These are phyloP conservation scores for Stellera chamaejasme DNA, from an alignment of 345 rosid genomes.

Conservation along the genomic window DNA sequence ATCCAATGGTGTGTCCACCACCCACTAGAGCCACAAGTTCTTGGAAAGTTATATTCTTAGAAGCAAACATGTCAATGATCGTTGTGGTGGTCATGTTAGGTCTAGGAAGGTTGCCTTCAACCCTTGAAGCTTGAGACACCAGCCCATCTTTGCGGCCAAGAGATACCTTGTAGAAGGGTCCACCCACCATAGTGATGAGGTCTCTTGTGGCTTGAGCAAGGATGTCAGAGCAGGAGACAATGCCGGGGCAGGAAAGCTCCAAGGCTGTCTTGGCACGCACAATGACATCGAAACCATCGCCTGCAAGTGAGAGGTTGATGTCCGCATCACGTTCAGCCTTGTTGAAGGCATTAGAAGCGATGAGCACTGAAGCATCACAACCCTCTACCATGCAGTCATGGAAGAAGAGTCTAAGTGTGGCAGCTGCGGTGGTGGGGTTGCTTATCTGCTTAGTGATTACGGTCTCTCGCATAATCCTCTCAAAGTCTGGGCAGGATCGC, in stretches of 20 bases:
- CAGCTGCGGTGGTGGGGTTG: conserved; percentile 84
- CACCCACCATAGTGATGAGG: conserved; percentile 48
- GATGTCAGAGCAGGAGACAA: conserved; percentile 72
- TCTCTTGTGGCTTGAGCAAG: conserved; percentile 62
- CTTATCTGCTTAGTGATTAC: conserved; percentile 69
- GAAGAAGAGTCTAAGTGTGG: conserved; percentile 61
- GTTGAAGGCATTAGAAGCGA: conserved; percentile 46
- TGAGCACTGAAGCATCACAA: conserved; percentile 65
- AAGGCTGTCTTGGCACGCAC: conserved; percentile 62
- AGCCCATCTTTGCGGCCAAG: conserved; percentile 59
- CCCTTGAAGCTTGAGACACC: conserved; percentile 31
- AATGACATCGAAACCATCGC: conserved; percentile 64
- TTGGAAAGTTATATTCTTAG: conserved; percentile 47
- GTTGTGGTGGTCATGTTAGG: conserved; percentile 41
- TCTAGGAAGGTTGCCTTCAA: conserved; percentile 43
- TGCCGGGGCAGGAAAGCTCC: conserved; percentile 64
- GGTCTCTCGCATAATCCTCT: conserved; percentile 50
- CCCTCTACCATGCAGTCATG: conserved; percentile 82
- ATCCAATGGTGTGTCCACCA: conserved; percentile 68
- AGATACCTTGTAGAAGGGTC: conserved; percentile 49
- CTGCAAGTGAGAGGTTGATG: conserved; percentile 60
- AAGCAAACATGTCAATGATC: conserved; percentile 38
- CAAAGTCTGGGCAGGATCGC: conserved; percentile 59
- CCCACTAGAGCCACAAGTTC: conserved; percentile 71
- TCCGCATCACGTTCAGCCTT: conserved; percentile 52